Conservation (phyloP, 163 green algal species). For the Chlorella variabilis region DNA sequence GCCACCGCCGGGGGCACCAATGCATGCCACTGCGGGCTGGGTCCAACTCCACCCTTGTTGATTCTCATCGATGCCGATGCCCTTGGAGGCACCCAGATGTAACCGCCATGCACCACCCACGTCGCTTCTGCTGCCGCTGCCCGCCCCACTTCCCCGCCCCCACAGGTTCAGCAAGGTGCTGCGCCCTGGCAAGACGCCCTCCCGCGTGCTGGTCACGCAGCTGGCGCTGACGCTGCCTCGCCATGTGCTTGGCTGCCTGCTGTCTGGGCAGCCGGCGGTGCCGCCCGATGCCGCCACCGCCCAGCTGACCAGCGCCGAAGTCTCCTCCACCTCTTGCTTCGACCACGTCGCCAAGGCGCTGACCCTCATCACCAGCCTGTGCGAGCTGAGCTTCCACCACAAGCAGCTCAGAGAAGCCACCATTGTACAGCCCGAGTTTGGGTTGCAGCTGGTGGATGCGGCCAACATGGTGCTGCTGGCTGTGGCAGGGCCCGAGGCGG, state of each 20-base stretch:
- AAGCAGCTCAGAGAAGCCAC: constrained; percentile 5
- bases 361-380: constrained; percentile 39
- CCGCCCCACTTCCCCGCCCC: not conserved
- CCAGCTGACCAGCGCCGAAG: constrained; percentile 10
- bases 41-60: no score
- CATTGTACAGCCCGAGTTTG: constrained; percentile 15
- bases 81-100: no score
- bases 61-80: no score
- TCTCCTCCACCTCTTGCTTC: constrained; percentile 13
- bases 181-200: not conserved
- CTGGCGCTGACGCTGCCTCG: constrained; percentile 38
- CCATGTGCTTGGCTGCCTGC: constrained; percentile 50
- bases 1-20: no score
- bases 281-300: constrained; percentile 15
- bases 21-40: no score
- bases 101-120: no score
- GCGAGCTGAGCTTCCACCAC: constrained; percentile 26
- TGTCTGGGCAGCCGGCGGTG: constrained; percentile 38
- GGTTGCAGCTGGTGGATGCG: constrained; percentile 37
- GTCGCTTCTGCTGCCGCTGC: no score
- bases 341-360: constrained; percentile 47
- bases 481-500: constrained; percentile 42
- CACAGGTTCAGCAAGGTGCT: constrained; percentile 24
- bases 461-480: constrained; percentile 43
- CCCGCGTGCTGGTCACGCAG: not conserved